Evolutionary conservation across 306 rosid species (phyloP).

Genomic region (Cucumis hystrix): DNA sequence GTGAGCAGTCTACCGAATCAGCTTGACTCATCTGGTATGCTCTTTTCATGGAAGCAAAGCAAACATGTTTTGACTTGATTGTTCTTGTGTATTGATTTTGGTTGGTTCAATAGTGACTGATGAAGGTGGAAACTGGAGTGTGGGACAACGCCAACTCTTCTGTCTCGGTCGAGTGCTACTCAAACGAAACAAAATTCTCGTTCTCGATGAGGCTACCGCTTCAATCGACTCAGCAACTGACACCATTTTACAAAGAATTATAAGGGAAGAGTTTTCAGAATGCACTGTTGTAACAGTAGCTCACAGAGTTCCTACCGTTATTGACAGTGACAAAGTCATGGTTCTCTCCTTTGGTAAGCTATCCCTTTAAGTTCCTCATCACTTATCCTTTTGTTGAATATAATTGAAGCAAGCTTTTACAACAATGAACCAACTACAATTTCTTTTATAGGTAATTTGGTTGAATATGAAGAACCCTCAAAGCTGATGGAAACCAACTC

Average conservation of each 20-base stretch:
- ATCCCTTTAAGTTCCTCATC: background rate
- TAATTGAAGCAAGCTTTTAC: background rate
- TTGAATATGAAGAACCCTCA: slow-evolving; percentile 67
- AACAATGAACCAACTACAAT: background rate
- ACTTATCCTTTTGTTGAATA: background rate
- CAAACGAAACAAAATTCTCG: slow-evolving; percentile 52
- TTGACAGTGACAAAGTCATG: slow-evolving; percentile 66
- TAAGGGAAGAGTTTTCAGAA: slow-evolving; percentile 47
- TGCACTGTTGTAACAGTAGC: slow-evolving; percentile 64
- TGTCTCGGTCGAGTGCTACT: slow-evolving; percentile 71
- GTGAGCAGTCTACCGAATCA: slow-evolving; percentile 40
- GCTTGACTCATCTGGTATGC: slow-evolving; percentile 44
- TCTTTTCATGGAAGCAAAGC: background rate
- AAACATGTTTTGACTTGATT: background rate
- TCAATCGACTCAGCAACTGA: slow-evolving; percentile 72
- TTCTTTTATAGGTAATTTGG: slow-evolving; percentile 33
- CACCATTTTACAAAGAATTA: slow-evolving; percentile 41
- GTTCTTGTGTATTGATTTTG: background rate
- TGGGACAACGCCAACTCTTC: slow-evolving; percentile 55
- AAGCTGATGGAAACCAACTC: slow-evolving; percentile 48
- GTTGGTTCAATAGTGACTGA: slow-evolving; percentile 28
- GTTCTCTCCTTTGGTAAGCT: slow-evolving; percentile 57
- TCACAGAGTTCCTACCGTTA: slow-evolving; percentile 73
- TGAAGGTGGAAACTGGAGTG: slow-evolving; percentile 71
- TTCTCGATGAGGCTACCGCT: slow-evolving; percentile 78